Evolutionary conservation across 805 yeast genomes (phyloP), one percentile per base, ranked within the genome.

Genomic region (Yarrowia sp.): DNA sequence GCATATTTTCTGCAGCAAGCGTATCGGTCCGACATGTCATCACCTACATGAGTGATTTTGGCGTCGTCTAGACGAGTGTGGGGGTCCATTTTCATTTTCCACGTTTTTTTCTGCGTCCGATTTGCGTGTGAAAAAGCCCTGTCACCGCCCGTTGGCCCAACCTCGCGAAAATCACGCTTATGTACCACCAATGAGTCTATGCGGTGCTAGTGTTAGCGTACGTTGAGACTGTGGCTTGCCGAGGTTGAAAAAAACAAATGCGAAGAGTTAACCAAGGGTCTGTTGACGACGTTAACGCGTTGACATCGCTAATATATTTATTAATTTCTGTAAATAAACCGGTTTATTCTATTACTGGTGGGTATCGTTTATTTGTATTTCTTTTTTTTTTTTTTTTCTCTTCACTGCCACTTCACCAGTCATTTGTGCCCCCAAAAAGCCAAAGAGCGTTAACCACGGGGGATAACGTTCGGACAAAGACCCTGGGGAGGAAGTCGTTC

Each of bases 151-250:
- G 52, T 26, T 22, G 26, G 11, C 0, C 16, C 36, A 14, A 26
- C 26, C 22, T 26, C 36, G 36, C 52, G 36, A 48, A 48, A 26
- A 22, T 42, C n/a, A 48, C 52, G 52, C 52, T 48, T 48, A 48
- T 48, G 52, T 48, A 48, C 52, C 36, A 36, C 9, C 32, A 46
- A 46, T 46, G 50, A 46, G 50, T 46, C 52, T 26, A 48, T 48
- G 36, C 50, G 50, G n/a, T 22, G 15, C 35, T 46, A 46, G 50
- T 46, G 35, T 46, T 46, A 46, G 50, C 16, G 50, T 5, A 22
- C 14, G 48, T 16, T 43, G 48, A 16, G 16, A 43, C 32, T 46
- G 50, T 22, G 35, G 35, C 50, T 46, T 48, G 36, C 52, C 52
- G 52, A 48, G 52, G 52, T 26, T 5, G 22, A 19, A 5, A n/a